These are phyloP conservation scores for Hydnomerulius pinastri DNA, from an alignment of 768 basidiomycete species.

Conservation along the genomic window DNA sequence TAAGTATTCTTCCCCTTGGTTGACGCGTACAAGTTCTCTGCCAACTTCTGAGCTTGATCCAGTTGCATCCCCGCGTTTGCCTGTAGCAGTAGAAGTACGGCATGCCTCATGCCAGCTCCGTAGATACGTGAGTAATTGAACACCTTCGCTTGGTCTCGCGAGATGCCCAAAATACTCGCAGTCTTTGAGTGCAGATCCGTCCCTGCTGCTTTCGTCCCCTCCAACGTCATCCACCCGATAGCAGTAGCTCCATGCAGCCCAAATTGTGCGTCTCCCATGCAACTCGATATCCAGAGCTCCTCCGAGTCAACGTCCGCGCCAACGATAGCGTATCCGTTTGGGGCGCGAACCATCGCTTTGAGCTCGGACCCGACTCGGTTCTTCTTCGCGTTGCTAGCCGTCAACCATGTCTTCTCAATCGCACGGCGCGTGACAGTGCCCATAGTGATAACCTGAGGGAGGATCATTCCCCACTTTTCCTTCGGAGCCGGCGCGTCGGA, in stretches of 20 bases:
- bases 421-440: conserved; percentile 97
- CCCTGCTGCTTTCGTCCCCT: conserved; percentile 92
- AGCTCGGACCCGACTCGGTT: conserved; percentile 98
- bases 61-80: conserved; percentile 77
- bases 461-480: conserved; percentile 83
- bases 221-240: conserved; percentile 99
- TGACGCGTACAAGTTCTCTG: conserved; percentile 83
- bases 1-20: conserved; percentile 93
- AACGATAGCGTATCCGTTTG: conserved; percentile 90
- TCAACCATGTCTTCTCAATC: conserved; percentile 98
- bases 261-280: conserved; percentile 98
- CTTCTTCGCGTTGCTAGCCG: conserved; percentile 96
- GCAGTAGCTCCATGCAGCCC: conserved; percentile 95
- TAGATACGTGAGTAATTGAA: conserved; percentile 99
- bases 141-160: conserved; percentile 93
- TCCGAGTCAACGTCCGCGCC: conserved; percentile 99
- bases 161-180: conserved; percentile 88
- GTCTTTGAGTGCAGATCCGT: conserved; percentile 98
- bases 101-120: conserved; percentile 97
- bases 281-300: conserved; percentile 98
- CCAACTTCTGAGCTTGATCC: conserved; percentile 77
- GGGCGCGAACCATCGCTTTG: conserved; percentile 96
- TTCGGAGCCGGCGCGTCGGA: conserved; percentile 17
- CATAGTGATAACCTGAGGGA: conserved; percentile 98
- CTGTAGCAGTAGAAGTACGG: conserved; percentile 83